phyloP scores from a whole-genome alignment of 768 basidiomycete genomes.

The Hebeloma cylindrosporum region DNA sequence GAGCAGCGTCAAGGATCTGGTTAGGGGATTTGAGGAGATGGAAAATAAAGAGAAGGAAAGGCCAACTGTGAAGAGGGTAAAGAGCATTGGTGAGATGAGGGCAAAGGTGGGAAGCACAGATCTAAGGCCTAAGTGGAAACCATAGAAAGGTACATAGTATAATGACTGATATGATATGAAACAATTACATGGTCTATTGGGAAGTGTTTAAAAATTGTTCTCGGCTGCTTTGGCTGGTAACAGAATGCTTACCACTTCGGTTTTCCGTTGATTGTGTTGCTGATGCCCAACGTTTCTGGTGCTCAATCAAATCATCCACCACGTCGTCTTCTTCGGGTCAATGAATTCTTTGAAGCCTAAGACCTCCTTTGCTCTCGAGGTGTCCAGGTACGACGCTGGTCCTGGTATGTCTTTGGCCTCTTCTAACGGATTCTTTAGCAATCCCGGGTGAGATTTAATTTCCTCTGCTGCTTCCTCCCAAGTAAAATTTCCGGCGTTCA shows the following conservation, averaged over 20 bases:
- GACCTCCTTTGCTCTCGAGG: conserved; percentile 24
- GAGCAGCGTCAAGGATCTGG: conserved; percentile 71
- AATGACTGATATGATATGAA: background rate
- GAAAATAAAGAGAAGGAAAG: conserved; percentile 25
- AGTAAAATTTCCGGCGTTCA: conserved; percentile 25
- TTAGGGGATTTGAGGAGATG: conserved; percentile 59
- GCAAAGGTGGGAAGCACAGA: conserved; percentile 5
- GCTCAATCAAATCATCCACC: conserved; percentile 24
- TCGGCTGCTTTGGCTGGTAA: too few species aligned
- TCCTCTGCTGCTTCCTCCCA: conserved; percentile 29
- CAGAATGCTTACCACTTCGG: too few species aligned
- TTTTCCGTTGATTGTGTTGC: too few species aligned
- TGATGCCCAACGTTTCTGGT: conserved; percentile 29
- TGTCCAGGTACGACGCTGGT: conserved; percentile 25
- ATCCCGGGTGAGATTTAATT: conserved; percentile 24
- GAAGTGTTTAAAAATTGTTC: too few species aligned
- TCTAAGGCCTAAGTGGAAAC: conserved; percentile 16
- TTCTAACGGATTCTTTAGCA: conserved; percentile 16
- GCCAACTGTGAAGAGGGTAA: conserved; percentile 31
- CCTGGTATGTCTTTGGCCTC: conserved; percentile 24
- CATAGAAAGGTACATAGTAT: conserved; percentile 3
- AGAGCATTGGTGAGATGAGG: conserved; percentile 36
- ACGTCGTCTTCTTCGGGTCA: conserved; percentile 26
- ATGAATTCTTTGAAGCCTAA: conserved; percentile 27
- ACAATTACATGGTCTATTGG: too few species aligned